Evolutionary conservation across 2,329 filamentous ascomycete species (phyloP).

Genomic region (Fusarium buharicum): DNA sequence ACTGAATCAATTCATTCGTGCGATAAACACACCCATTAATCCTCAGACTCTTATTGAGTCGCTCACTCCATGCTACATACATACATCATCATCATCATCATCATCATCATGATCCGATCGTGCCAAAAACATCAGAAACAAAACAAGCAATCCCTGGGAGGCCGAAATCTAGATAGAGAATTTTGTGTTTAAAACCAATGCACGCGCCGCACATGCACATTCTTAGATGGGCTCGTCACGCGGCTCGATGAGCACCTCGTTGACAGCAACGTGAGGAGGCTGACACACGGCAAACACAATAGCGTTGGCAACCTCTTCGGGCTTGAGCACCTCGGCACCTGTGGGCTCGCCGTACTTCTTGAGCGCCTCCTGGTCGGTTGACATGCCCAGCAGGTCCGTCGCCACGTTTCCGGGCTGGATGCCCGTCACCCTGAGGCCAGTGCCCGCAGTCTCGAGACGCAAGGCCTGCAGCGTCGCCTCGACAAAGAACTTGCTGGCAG

Average conservation of each 20-base stretch:
- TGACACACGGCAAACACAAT: constrained; percentile 81
- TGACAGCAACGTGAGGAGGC: constrained; percentile 79
- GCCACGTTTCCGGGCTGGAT: constrained; percentile 82
- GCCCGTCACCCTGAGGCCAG: constrained; percentile 76
- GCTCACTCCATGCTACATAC: constrained; percentile 23
- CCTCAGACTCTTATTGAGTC: constrained; percentile 5
- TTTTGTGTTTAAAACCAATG: constrained; percentile 3
- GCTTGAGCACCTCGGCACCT: constrained; percentile 78
- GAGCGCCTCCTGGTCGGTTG: constrained; percentile 78
- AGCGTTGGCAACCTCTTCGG: constrained; percentile 76
- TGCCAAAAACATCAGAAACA: constrained; percentile 20
- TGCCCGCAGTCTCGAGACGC: constrained; percentile 79
- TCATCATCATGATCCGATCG: constrained; percentile 36
- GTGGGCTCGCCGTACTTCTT: constrained; percentile 82
- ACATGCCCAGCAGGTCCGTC: constrained; percentile 79
- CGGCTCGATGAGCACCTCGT: constrained; percentile 83
- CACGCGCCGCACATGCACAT: constrained; percentile 1
- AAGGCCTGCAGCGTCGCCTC: constrained; percentile 81
- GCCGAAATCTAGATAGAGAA: constrained; percentile 31
- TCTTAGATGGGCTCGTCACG: constrained; percentile 76
- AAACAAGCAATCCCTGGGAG: constrained; percentile 19
- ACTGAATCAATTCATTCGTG: constrained; percentile 14
- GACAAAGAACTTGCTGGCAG: constrained; percentile 85
- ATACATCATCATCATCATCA: constrained; percentile 36
- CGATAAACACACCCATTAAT: constrained; percentile 18